Evolutionary conservation across 2,329 filamentous ascomycete genomes (phyloP), one percentile per base, ranked within the genome.

Genomic region (Calonectria hawksworthii): DNA sequence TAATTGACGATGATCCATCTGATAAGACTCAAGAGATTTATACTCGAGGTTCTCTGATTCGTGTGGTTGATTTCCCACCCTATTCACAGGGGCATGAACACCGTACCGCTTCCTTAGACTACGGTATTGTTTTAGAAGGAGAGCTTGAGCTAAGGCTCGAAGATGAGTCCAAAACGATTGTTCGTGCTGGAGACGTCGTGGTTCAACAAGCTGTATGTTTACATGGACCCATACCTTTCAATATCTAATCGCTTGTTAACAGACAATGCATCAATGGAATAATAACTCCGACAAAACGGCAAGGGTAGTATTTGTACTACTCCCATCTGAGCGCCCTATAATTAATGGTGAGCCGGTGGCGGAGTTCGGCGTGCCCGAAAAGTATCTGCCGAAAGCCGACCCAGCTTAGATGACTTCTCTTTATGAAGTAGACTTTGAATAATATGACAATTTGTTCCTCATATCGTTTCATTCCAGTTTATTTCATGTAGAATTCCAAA

Each of bases 201-300:
- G 50, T 68, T 21, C 65, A 68, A 54, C 65, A 68, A 68, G 65
- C 32, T 3, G 65, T 67, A 52, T 21, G 64, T 34, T 34, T 34
- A 34, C 28, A n/a, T 11, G 8, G 6, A 21, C n/a, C 18, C 14
- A 21, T 21, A 14, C 2, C 14, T 44, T 18, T 13, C 21, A 26
- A 47, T 16, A 16, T 10, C 32, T 28, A 11, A 54, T n/a, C 7
- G 13, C 7, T 30, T 28, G 16, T 26, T 41, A 2, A 56, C n/a
- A 68, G 65, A 68, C 65, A n/a, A 68, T 68, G 13, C 65, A 68
- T 68, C 65, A 68, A n/a, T 68, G 65, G 65, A 68, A 68, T 9
- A 68, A 68, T 11, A 26, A 38, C 8, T 52, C 65, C 8, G 14
- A 68, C 28, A 52, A 54, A 30, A 50, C 28, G 21, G 30, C 23